Percentiles rank a stretch among this genome's conserved stretches.
These are phyloP conservation scores for Fraxinus velutina DNA, from an alignment of 305 asterid genomes.

Conservation along the genomic window DNA sequence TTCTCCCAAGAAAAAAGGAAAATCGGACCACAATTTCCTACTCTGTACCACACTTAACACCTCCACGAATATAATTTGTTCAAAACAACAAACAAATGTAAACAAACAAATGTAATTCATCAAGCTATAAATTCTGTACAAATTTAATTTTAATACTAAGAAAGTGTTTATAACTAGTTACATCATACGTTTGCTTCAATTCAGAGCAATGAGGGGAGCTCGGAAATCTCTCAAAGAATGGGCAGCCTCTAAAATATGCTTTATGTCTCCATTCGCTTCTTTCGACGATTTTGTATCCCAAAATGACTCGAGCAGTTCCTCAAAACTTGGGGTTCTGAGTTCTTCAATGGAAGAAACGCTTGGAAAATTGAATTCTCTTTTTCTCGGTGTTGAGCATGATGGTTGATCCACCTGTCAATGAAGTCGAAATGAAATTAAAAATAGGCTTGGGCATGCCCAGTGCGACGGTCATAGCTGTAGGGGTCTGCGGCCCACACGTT, in stretches of 20 bases:
- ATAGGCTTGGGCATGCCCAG: not conserved
- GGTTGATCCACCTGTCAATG: conserved; percentile 57
- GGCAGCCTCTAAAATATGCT: conserved; percentile 59
- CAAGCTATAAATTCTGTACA: not conserved
- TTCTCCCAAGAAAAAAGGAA: not conserved
- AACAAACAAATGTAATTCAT: not conserved
- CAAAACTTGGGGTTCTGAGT: conserved; percentile 80
- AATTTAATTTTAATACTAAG: not conserved
- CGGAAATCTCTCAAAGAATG: conserved; percentile 68
- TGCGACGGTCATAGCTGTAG: not conserved
- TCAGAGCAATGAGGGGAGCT: conserved; percentile 77
- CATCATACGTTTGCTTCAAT: conserved; percentile 23
- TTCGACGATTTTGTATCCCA: conserved; percentile 78
- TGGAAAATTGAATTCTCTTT: conserved; percentile 44
- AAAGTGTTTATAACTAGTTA: not conserved
- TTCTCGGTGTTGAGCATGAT: conserved; percentile 47
- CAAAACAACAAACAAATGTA: not conserved
- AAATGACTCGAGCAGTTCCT: conserved; percentile 71
- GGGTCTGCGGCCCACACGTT: not conserved
- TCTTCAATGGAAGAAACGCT: conserved; percentile 77
- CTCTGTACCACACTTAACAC: not conserved
- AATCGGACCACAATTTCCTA: not conserved
- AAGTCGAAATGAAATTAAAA: not conserved
- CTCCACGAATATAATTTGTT: not conserved
- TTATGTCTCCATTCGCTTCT: conserved; percentile 72